Evolutionary conservation across 179 eudicot genomes (phyloP), one percentile per base, ranked within the genome.

Genomic region (Corrigiola litoralis): DNA sequence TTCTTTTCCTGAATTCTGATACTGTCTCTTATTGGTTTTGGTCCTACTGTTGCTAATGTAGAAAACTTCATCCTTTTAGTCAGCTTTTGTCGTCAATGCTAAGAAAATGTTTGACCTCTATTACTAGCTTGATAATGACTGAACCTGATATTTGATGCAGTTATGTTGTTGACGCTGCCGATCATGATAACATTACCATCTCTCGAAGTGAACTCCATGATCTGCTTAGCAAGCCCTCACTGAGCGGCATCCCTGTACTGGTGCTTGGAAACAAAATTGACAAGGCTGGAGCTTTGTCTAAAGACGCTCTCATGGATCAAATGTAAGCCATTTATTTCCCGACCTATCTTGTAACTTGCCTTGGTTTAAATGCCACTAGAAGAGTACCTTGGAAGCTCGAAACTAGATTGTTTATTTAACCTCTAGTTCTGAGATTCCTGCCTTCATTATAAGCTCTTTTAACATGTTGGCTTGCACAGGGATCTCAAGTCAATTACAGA

Each of bases 241-340:
- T 95, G 50, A 71, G 71, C 52, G 99, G 96, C 57, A 95, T 95
- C 72, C 99, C 99, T 70, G 71, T 95, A 64, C 81, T 95, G 74
- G 99, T 95, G 42, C 83, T 95, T n/a, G 99, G 99, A 46, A 95
- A 95, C 83, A 95, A 91, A 81, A 85, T 84, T 21, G 99, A 95
- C 81, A 91, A 91, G 75, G 78, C 90, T 9, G 92, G 85, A 63
- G 87, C 96, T 32, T 84, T 95, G 20, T 79, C 86, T 1, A 88
- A 88, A 77, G 81, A 85, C 56, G 95, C 82, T 56, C 75, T 95
- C 75, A 88, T 79, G 46, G 96, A 95, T 68, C 89, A 87, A 69
- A 95, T 95, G 99, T 95, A 81, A 76, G 97, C 62, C 25, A 16
- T 18, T 32, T 27, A 10, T 51, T 29, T 53, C 16, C 60, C 44